phyloP scores from a whole-genome alignment of 768 basidiomycete genomes.

The Lactarius evosmus region DNA sequence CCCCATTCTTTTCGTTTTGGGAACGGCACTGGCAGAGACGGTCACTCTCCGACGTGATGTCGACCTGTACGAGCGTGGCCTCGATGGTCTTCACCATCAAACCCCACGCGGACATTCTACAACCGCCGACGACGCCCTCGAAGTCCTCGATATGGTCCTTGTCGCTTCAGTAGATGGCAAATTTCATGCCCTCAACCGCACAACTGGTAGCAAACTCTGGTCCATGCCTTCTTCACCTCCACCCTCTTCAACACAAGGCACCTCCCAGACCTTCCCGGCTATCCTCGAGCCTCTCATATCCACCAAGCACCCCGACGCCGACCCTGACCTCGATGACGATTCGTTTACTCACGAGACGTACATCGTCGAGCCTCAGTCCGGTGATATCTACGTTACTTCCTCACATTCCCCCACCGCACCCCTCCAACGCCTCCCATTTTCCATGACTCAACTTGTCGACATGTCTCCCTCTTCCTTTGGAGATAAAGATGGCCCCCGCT shows the following conservation, averaged over 20 bases:
- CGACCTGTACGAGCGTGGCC: not conserved
- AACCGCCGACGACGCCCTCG: conserved; percentile 42
- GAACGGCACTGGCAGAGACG: conserved; percentile 32
- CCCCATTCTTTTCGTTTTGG: conserved; percentile 28
- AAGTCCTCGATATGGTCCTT: conserved; percentile 79
- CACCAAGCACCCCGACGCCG: conserved; percentile 57
- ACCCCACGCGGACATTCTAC: conserved; percentile 21
- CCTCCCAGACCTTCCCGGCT: conserved; percentile 38
- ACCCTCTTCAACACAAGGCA: conserved; percentile 32
- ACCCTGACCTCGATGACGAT: conserved; percentile 56
- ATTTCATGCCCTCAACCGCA: conserved; percentile 89
- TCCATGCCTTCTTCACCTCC: conserved; percentile 69
- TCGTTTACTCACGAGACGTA: conserved; percentile 66
- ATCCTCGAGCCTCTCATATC: conserved; percentile 71
- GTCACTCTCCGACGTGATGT: conserved; percentile 29
- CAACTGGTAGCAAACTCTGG: conserved; percentile 81
- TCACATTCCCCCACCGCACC: conserved; percentile 51
- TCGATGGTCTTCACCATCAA: conserved; percentile 24
- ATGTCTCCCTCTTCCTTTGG: conserved; percentile 80
- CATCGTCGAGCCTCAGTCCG: conserved; percentile 92
- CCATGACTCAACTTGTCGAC: conserved; percentile 91
- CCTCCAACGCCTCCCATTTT: conserved; percentile 84
- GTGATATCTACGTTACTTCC: conserved; percentile 85
- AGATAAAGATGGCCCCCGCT: conserved; percentile 64
- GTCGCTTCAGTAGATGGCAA: conserved; percentile 93